A percentile compares a stretch with the other conserved stretches of the same genome.
Evolutionary conservation across 2,329 filamentous ascomycete species (phyloP).

Genomic region (Knufia petricola): DNA sequence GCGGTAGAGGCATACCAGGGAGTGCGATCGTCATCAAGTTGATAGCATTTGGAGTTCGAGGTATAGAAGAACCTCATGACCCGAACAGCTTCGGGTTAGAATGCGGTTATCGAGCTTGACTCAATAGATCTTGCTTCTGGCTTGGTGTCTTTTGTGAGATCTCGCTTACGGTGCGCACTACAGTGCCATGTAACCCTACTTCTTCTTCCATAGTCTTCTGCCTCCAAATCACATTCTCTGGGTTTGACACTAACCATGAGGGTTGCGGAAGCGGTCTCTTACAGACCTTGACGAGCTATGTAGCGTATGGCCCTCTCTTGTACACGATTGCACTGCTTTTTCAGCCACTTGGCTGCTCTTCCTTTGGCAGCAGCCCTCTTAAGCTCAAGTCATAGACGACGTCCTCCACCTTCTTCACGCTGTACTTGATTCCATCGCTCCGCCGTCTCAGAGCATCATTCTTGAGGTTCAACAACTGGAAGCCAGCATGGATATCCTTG

Average conservation of each 20-base stretch:
- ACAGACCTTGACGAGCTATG: no score
- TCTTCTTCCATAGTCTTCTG: no score
- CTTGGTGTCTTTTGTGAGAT: no score
- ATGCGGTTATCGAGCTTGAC: no score
- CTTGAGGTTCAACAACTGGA: constrained; percentile 95
- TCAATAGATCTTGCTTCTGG: no score
- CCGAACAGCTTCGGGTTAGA: constrained; percentile 4
- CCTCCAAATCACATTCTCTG: no score
- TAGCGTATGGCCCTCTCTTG: no score
- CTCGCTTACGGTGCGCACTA: no score
- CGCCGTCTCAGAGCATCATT: constrained; percentile 83
- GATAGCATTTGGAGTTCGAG: neutral
- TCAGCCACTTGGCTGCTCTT: constrained; percentile 1
- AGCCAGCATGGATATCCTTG: constrained; percentile 90
- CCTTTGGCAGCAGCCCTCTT: constrained; percentile 62
- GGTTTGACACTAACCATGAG: no score
- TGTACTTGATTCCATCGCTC: constrained; percentile 91
- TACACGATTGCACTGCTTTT: neutral
- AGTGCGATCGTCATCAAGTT: neutral
- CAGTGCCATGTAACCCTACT: no score
- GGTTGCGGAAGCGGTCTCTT: no score
- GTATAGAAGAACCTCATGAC: neutral
- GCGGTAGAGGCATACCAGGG: neutral
- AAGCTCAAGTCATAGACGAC: constrained; percentile 93
- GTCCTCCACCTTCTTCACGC: constrained; percentile 95